Evolutionary conservation across 2,329 filamentous ascomycete genomes (phyloP), one percentile per base, ranked within the genome.

Genomic region (Aspergillus alliaceus): DNA sequence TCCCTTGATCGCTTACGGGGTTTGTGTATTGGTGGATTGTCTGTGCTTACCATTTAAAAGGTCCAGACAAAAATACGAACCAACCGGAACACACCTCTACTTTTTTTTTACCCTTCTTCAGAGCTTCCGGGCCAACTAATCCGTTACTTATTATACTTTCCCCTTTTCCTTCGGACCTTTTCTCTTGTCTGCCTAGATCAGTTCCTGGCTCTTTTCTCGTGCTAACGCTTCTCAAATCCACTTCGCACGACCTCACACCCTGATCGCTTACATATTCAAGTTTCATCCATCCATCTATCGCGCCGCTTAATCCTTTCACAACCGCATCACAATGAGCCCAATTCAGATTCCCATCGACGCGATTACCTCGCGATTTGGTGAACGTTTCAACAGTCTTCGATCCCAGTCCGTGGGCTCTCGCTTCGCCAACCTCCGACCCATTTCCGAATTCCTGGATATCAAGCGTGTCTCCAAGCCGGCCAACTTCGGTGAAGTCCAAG

Each of bases 401-500:
- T 86, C 87, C 59, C 90, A 92, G 66, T 90, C 90, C 32, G 75
- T 98, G 59, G 85, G 85, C 58, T 85, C 87, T 64, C 89, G 95
- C 64, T 98, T 98, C 77, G 87, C 93, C 76, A 98, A 97, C 79
- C 84, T 99, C 72, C 90, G 88, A 59, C 93, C 95, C 60, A 77
- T 98, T 67, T 87, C 88, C 74, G 95, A 99, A 79, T 99, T 99
- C 79, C 84, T 97, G 76, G 93, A 98, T 78, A 77, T 98, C 79
- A 97, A 97, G 86, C 91, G 93, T 66, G 70, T 99, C 56, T 96
- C 91, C 65, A 99, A 98, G 81, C 95, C 95, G 27, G 86, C 85
- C 72, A 96, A 96, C 80, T 97, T 98, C 70, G 81, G 81, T 64
- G 93, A 97, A 77, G 86, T 91, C 63, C 93, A 98, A 78, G 92